Conservation (phyloP, 148 eudicot genomes). For the Chenopodium formosanum region DNA sequence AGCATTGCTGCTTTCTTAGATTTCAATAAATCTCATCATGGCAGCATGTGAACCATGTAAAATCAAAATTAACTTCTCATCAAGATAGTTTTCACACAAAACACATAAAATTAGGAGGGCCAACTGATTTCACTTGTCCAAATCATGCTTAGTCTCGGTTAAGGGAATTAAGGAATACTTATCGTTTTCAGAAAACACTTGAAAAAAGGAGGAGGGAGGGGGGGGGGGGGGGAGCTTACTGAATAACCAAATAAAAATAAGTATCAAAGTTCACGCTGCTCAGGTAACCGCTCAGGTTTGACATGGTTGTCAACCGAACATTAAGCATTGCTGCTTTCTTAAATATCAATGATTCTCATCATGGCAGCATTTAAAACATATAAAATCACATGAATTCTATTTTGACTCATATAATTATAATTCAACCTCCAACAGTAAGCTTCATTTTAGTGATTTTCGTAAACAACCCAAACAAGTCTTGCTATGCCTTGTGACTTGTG, state of each 20-base stretch:
- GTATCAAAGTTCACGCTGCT: conserved; percentile 38
- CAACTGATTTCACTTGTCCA: no score
- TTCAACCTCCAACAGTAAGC: no score
- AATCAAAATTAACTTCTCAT: neutral
- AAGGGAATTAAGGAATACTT: no score
- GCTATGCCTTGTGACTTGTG: no score
- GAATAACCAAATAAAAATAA: neutral
- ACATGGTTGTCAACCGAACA: conserved; percentile 35
- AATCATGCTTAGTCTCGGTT: no score
- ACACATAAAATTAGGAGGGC: no score
- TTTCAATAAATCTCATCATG: conserved; percentile 11
- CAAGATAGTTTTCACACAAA: no score
- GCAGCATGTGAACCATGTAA: conserved; percentile 13
- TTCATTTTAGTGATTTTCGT: no score
- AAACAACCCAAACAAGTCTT: no score
- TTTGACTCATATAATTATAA: no score
- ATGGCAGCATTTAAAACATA: conserved; percentile 15
- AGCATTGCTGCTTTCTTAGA: conserved; percentile 35
- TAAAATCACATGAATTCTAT: neutral
- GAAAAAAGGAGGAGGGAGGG: no score
- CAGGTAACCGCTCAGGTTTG: conserved; percentile 65
- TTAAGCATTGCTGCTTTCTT: conserved; percentile 36
- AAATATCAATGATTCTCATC: conserved; percentile 11
- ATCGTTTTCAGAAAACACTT: no score
- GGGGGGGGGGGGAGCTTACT: neutral